Evolutionary conservation across 345 rosid species (phyloP).

Genomic region (Salix caprea): DNA sequence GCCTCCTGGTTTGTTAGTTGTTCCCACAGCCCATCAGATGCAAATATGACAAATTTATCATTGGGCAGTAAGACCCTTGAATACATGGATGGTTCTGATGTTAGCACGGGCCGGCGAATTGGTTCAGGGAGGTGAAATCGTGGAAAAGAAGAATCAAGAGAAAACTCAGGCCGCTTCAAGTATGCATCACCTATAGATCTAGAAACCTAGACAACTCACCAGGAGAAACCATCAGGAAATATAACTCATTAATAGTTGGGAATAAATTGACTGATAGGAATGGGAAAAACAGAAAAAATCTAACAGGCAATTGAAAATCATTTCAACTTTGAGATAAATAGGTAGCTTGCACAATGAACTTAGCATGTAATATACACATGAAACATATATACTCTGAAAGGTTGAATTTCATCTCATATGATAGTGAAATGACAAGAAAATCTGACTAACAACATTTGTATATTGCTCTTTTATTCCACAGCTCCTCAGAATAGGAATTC

Average conservation of each 20-base stretch:
- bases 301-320: not conserved
- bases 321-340: not conserved
- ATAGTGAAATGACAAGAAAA: not conserved
- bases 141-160: slow-evolving; percentile 80
- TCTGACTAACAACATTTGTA: not conserved
- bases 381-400: not conserved
- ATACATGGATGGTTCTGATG: slow-evolving; percentile 68
- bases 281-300: not conserved
- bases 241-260: not conserved
- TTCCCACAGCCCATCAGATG: slow-evolving; percentile 98
- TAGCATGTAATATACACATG: not conserved
- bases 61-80: slow-evolving; percentile 56
- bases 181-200: slow-evolving; percentile 97
- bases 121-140: slow-evolving; percentile 75
- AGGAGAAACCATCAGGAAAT: slow-evolving; percentile 1
- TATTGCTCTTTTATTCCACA: not conserved
- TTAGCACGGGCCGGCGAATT: slow-evolving; percentile 67
- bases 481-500: not conserved
- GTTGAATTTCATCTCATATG: not conserved
- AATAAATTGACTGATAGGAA: not conserved
- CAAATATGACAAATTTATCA: slow-evolving; percentile 85
- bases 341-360: not conserved
- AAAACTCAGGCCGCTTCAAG: slow-evolving; percentile 81
- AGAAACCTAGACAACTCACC: slow-evolving; percentile 52
- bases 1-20: slow-evolving; percentile 80